These are phyloP conservation scores for Cutaneotrichosporon mucoides DNA, from an alignment of 1,284 basidiomycete species.

Conservation along the genomic window DNA sequence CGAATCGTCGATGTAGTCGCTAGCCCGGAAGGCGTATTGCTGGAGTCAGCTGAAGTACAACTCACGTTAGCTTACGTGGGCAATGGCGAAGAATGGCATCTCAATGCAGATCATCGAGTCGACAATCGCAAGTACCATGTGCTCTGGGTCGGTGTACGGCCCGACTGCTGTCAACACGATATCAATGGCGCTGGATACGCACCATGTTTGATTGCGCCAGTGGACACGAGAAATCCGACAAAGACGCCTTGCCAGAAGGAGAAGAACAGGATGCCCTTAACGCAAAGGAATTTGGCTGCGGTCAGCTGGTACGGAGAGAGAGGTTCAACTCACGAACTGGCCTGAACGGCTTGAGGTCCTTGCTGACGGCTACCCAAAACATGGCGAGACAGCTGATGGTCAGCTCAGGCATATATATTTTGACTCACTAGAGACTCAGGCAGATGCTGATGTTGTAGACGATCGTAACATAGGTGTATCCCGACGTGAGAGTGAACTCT, in stretches of 20 bases:
- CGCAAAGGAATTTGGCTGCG: constrained; percentile 91
- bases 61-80: constrained; percentile 56
- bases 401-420: constrained; percentile 48
- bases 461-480: constrained; percentile 87
- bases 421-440: constrained; percentile 46
- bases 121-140: constrained; percentile 82
- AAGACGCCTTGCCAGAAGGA: constrained; percentile 94
- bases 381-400: constrained; percentile 80
- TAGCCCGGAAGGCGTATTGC: constrained; percentile 51
- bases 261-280: constrained; percentile 97
- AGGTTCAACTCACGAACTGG: constrained; percentile 49
- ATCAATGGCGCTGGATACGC: constrained; percentile 4
- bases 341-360: constrained; percentile 82
- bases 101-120: constrained; percentile 91
- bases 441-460: constrained; percentile 60
- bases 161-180: constrained; percentile 55
- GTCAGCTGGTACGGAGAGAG: background rate
- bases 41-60: constrained; percentile 8
- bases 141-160: constrained; percentile 82
- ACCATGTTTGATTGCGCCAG: constrained; percentile 65
- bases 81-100: constrained; percentile 95
- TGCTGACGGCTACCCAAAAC: constrained; percentile 86
- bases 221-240: constrained; percentile 82
- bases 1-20: constrained; percentile 71
- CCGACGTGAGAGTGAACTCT: constrained; percentile 72